Conservation (phyloP, 306 rosid species). For the Medicago truncatula region MtrunA17r5.0-ANR NC_053042.1:26085501-26086000, state of each 20-base stretch:
- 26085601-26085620: background rate
- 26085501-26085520: conserved; percentile 96
- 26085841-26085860: background rate
- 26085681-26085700: background rate
- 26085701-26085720: background rate
- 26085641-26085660: background rate
- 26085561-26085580: conserved; percentile 27
- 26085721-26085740: background rate
- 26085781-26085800: no score
- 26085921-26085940: conserved; percentile 1
- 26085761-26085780: conserved; percentile 1
- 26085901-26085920: background rate
- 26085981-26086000: conserved; percentile 28
- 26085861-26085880: conserved; percentile 10
- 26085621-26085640: background rate
- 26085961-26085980: conserved; percentile 24
- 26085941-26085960: conserved; percentile 10
- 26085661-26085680: conserved; percentile 7
- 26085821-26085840: no score
- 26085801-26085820: no score
- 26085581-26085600: background rate
- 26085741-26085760: background rate
- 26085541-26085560: conserved; percentile 73
- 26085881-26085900: background rate
- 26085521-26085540: conserved; percentile 92